Conservation (phyloP, 805 yeast species). For the Sugiyamaella floridensis region DNA sequence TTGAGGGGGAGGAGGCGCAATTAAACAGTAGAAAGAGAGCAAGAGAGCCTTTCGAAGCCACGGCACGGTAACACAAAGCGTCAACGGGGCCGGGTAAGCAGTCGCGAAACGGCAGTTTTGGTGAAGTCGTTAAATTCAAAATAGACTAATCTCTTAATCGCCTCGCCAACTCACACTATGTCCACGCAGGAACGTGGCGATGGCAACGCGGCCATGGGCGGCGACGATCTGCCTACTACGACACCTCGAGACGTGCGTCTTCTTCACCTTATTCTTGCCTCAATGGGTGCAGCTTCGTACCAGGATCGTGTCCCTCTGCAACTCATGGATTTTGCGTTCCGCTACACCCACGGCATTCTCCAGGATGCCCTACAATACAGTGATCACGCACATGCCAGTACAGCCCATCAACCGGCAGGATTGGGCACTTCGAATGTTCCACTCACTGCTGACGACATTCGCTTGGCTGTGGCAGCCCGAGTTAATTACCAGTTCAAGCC, state of each 20-base stretch:
- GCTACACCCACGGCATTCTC: conserved; percentile 76
- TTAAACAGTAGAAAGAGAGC: not conserved
- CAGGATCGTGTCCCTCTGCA: conserved; percentile 96
- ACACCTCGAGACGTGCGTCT: conserved; percentile 86
- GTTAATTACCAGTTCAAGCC: conserved; percentile 97
- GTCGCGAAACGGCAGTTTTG: not conserved
- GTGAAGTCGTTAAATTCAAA: not conserved
- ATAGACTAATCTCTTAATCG: not conserved
- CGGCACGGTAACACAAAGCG: not conserved
- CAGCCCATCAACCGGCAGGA: conserved; percentile 34
- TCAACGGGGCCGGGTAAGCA: not conserved
- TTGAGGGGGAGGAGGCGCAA: not conserved
- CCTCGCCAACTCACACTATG: not conserved
- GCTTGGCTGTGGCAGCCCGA: conserved; percentile 87
- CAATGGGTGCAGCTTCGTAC: conserved; percentile 84
- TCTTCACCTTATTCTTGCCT: conserved; percentile 82
- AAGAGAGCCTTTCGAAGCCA: not conserved
- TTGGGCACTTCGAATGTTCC: conserved; percentile 34
- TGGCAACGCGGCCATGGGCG: conserved; percentile 5
- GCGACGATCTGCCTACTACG: conserved; percentile 17
- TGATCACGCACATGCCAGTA: conserved; percentile 51
- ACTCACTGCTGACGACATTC: conserved; percentile 79
- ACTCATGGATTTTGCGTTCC: conserved; percentile 91
- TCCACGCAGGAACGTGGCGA: not conserved
- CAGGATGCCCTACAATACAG: conserved; percentile 85